These are phyloP conservation scores for Saccharomyces pastorianus DNA, from an alignment of 1,139 yeast species.

Conservation along the genomic window DNA sequence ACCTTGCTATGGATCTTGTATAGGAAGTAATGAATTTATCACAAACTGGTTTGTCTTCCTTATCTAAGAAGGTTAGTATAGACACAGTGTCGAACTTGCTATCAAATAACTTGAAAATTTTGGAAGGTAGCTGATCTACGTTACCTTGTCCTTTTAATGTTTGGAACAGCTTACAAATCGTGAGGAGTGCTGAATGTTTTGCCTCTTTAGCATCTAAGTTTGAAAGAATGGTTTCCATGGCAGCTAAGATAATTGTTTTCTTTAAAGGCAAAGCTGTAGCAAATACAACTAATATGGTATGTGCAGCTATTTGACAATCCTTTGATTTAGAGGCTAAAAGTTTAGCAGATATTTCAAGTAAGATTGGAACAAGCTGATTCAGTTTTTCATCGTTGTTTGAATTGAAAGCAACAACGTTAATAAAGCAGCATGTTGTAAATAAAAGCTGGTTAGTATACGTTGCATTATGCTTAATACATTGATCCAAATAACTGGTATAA, in stretches of 20 bases:
- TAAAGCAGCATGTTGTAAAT: constrained; percentile 73
- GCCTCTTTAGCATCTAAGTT: constrained; percentile 36
- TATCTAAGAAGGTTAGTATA: constrained; percentile 23
- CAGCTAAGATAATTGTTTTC: constrained; percentile 54
- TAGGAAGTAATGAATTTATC: constrained; percentile 34
- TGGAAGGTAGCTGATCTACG: constrained; percentile 34
- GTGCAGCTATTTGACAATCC: constrained; percentile 76
- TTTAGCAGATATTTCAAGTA: constrained; percentile 51
- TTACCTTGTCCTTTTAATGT: constrained; percentile 34
- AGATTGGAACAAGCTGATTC: constrained; percentile 40
- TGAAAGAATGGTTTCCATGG: constrained; percentile 57
- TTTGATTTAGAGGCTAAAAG: constrained; percentile 43
- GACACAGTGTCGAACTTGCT: constrained; percentile 17
- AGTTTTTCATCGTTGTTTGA: constrained; percentile 36
- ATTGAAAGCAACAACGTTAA: constrained; percentile 47
- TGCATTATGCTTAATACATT: constrained; percentile 46
- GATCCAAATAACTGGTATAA: constrained; percentile 52
- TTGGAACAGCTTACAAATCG: constrained; percentile 35
- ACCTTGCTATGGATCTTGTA: constrained; percentile 34
- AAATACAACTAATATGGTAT: constrained; percentile 70
- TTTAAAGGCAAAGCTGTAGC: constrained; percentile 65
- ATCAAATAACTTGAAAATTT: constrained; percentile 31
- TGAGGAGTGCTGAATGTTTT: constrained; percentile 35
- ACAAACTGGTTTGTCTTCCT: constrained; percentile 21
- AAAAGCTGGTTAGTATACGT: constrained; percentile 67